Evolutionary conservation across 73 alveolate genomes (phyloP).

Genomic region (Paramecium caudatum): DNA sequence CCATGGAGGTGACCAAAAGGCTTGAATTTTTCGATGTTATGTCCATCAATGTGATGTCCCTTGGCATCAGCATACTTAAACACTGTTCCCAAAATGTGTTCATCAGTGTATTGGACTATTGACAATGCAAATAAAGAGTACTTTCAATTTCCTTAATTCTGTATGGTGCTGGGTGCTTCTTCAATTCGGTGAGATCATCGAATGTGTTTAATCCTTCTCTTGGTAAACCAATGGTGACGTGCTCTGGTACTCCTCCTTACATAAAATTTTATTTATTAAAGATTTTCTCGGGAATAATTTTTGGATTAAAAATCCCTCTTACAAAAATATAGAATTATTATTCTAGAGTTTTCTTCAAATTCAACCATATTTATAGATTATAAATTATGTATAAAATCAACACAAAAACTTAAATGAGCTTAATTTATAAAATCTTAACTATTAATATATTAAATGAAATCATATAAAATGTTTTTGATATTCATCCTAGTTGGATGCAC

Average conservation of each 20-base stretch:
- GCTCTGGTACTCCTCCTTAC: constrained; percentile 62
- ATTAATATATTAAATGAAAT: too few species aligned
- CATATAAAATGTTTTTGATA: too few species aligned
- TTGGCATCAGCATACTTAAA: constrained; percentile 49
- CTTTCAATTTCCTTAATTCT: constrained; percentile 56
- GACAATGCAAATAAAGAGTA: background rate
- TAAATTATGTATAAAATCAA: too few species aligned
- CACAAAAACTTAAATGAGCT: too few species aligned
- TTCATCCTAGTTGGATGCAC: too few species aligned
- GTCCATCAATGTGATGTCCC: constrained; percentile 36
- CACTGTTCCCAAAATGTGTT: constrained; percentile 50
- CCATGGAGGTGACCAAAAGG: constrained; percentile 63
- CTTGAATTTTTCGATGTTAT: constrained; percentile 51
- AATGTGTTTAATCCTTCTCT: constrained; percentile 48
- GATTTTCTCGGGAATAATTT: too few species aligned
- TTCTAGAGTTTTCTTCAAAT: too few species aligned
- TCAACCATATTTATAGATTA: too few species aligned
- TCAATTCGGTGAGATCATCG: constrained; percentile 27
- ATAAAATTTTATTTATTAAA: too few species aligned
- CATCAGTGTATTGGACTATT: constrained; percentile 61
- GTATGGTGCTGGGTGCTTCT: constrained; percentile 50
- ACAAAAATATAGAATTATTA: too few species aligned
- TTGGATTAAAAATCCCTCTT: too few species aligned
- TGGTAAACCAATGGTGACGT: constrained; percentile 20
- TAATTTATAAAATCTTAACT: too few species aligned